Evolutionary conservation across 371 early-diverging fungal species (phyloP), one percentile per base, ranked within the genome.

Genomic region (Mortierella sp.): DNA sequence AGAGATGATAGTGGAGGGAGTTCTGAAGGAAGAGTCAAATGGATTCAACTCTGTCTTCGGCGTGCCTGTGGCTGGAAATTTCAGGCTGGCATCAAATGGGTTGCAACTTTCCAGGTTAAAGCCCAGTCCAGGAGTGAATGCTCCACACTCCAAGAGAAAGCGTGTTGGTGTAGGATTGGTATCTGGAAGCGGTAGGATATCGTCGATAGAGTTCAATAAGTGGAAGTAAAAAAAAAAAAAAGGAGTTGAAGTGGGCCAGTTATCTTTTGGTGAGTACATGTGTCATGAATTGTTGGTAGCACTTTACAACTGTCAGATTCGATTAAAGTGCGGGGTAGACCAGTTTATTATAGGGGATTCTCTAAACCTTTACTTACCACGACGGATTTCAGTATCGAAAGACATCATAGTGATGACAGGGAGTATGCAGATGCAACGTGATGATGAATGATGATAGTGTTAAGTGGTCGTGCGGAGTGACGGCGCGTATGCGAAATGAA

Each of bases 111-210:
- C 69, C 9, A 83, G 72, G 53, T 64, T 66, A 38, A 79, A 65
- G 41, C 73, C 77, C 22, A 84, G 74, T 53, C 84, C 83, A 6
- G 87, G 86, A 0, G 87, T 85, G 55, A 86, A 86, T 33, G 80
- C 85, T 21, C 83, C 74, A 50, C 78, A 83, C 53, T 87, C 78
- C 65, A 79, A 19, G 11, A 87, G 83, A 64, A 87, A 87, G 13
- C 87, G 86, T 2, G 85, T 85, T 3, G 87, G 87, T 45, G 87
- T 87, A 36, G 79, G 78, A 58, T 74, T 74, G 69, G 72, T 38
- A 52, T 80, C 80, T 80, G 67, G 16, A 40, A 43, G 43, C 13
- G 43, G 43, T 43, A 53, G 38, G 11, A 36, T 22, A 19, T 32
- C 62, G 41, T 60, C 21, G 40, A 47, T 2, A n/a, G 32, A 59